phyloP scores from a whole-genome alignment of 2,329 filamentous ascomycete species.

The Xylariaceae sp. region DNA sequence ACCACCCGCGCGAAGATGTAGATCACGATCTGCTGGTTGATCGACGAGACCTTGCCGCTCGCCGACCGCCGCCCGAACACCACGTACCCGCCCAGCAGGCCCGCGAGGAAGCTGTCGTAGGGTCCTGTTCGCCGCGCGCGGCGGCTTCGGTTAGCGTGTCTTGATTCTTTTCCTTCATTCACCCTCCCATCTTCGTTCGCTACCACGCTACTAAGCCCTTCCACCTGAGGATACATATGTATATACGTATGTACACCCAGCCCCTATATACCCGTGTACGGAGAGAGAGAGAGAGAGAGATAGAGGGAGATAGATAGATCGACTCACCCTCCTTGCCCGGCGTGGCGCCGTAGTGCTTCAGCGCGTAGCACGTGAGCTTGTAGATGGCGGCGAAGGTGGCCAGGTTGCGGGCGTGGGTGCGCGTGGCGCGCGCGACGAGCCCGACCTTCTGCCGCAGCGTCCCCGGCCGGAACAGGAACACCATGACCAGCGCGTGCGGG shows the following conservation, averaged over 20 bases:
- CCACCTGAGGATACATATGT: background rate
- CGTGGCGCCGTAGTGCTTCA: slow-evolving; percentile 64
- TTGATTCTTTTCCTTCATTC: background rate
- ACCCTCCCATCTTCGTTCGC: background rate
- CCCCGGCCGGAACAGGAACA: slow-evolving; percentile 92
- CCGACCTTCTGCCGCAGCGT: slow-evolving; percentile 77
- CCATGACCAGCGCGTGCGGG: slow-evolving; percentile 97
- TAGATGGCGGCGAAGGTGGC: slow-evolving; percentile 90
- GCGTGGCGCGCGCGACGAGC: slow-evolving; percentile 83
- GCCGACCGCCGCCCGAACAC: slow-evolving; percentile 75
- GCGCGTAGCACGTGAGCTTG: slow-evolving; percentile 76
- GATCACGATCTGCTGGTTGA: slow-evolving; percentile 96
- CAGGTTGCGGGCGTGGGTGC: slow-evolving; percentile 88
- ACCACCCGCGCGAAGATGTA: slow-evolving; percentile 95
- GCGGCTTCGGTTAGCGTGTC: background rate
- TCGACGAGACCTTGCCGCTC: slow-evolving; percentile 70
- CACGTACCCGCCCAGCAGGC: slow-evolving; percentile 85
- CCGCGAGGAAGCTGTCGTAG: slow-evolving; percentile 84
- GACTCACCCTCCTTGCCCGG: slow-evolving; percentile 60
- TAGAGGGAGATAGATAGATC: no score
- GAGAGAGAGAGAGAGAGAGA: background rate
- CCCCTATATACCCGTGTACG: background rate
- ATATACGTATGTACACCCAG: background rate
- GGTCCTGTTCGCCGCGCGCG: slow-evolving; percentile 52
- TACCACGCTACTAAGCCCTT: background rate